Base-by-base conservation (phyloP, 1,284 basidiomycete species). In the Cutaneotrichosporon curvatum region DNA sequence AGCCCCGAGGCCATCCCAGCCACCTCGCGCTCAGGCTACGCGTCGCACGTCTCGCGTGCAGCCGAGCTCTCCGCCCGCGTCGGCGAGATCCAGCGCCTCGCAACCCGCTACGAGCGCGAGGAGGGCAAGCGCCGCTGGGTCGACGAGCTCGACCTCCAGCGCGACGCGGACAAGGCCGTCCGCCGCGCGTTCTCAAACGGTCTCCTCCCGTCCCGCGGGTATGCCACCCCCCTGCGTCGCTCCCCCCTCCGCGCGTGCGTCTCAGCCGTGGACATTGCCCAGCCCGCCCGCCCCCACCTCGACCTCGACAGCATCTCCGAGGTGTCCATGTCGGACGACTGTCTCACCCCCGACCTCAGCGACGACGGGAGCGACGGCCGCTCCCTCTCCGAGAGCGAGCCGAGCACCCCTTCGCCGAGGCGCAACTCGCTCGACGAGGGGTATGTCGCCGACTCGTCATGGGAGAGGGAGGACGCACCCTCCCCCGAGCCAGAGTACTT, bases 71-170 rank as follows among this genome's bases (percentile, higher is more conserved):
- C 65, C 2, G 52, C 57, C 4, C 60, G 66, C 22, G 34, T 66
- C 15, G 50, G 46, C 43, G 53, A 57, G 48, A 61, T 68, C 50
- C 62, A 57, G 42, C 62, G 62, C 48, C 62, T 72, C 22, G 52
- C 50, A 6, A 37, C 43, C 14, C 50, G 59, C 40, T 67, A 71
- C 55, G 63, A 69, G 47, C 54, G 63, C 11, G 71, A 71, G 43
- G 65, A 71, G 53, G 61, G 60, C 47, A 70, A 68, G 53, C 55
- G 71, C 43, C 37, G 45, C 34, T 70, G 63, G 65, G 56, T 69
- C n/a, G 67, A 70, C 45, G 50, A 55, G 21, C 47, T 70, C 14
- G 71, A 72, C 43, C 50, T 62, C 11, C 58, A 60, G 23, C 55
- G 63, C 33, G 52, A 58, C 25, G 62, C 56, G 21, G 67, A 70